phyloP scores from a whole-genome alignment of 257 asterid species.

The Rehmannia glutinosa region DNA sequence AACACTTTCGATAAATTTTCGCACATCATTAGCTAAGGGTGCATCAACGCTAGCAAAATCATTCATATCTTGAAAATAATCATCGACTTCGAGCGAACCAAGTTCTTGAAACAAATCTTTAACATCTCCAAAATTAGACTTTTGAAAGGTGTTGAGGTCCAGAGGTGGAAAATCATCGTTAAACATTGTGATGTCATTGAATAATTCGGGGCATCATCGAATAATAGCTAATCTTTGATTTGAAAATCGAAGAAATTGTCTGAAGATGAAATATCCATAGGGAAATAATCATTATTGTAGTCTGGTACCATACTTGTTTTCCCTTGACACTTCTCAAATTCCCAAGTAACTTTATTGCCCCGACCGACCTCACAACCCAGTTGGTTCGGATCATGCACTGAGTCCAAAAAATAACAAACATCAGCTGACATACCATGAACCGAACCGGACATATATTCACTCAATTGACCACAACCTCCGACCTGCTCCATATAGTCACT shows the following conservation, averaged over 20 bases:
- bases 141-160: background rate
- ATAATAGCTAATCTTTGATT: constrained; percentile 29
- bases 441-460: constrained; percentile 31
- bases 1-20: too few relatives aligned
- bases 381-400: background rate
- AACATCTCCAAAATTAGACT: constrained; percentile 19
- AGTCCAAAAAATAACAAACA: too few relatives aligned
- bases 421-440: too few relatives aligned
- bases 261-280: constrained; percentile 51
- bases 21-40: constrained; percentile 25
- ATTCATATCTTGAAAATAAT: constrained; percentile 41
- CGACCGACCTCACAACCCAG: constrained; percentile 1
- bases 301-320: constrained; percentile 40
- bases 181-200: constrained; percentile 19
- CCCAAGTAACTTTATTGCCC: background rate
- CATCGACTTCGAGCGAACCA: constrained; percentile 43
- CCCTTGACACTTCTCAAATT: constrained; percentile 45
- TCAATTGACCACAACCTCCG: constrained; percentile 26
- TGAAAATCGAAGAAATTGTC: constrained; percentile 53
- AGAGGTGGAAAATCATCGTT: constrained; percentile 25
- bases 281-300: constrained; percentile 45
- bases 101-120: constrained; percentile 42
- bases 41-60: constrained; percentile 44
- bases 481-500: constrained; percentile 27
- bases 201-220: constrained; percentile 20